Base-by-base conservation (phyloP, 305 asterid species). In the Fraxinus floribunda region DNA sequence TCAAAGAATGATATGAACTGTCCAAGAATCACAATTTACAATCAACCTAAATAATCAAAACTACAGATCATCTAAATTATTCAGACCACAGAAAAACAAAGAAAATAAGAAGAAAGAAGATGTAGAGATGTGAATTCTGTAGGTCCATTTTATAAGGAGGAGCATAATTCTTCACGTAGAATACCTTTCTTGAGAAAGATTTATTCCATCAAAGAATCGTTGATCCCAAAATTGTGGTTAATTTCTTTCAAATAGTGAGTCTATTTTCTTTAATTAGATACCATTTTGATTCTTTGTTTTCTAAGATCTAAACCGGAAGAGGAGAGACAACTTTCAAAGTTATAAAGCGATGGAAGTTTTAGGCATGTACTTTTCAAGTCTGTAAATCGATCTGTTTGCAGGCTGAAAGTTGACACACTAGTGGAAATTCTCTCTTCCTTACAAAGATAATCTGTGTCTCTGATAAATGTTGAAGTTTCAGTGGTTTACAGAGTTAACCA, bases 341-440 rank as follows among this genome's bases (percentile, higher is more conserved):
- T 64, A 44, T 66, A 41, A 60, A 80, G 73, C 57, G 30, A 57
- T 78, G 74, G 82, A 84, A 78, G 79, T 76, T 84, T 60, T 86
- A 87, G 88, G 90, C 87, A 86, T 91, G 92, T 90, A 89, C 82
- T 83, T 89, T 84, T 85, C 81, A 82, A 26, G 78, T 60, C 80
- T 64, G 75, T 32, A 71, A 22, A 39, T 34, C 24, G 9, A 20
- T 77, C 38, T 26, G 84, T 85, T 35, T 52, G 34, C 22, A 75
- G 77, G 79, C 82, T 46, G 15, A 64, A 60, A 46, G 36, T 55
- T 86, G 52, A 41, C 52, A 41, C 52, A 10, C 52, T 10, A 41
- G 18, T 3, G 60, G 7, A 3, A 15, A 49, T 49, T 49, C 20
- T 49, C 60, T 49, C 20, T 46, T 46, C 18, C n/a, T 49, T 78